Evolutionary conservation across 2,329 filamentous ascomycete species (phyloP), one percentile per base, ranked within the genome.

Genomic region (Scopulariopsis brevicaulis): DNA sequence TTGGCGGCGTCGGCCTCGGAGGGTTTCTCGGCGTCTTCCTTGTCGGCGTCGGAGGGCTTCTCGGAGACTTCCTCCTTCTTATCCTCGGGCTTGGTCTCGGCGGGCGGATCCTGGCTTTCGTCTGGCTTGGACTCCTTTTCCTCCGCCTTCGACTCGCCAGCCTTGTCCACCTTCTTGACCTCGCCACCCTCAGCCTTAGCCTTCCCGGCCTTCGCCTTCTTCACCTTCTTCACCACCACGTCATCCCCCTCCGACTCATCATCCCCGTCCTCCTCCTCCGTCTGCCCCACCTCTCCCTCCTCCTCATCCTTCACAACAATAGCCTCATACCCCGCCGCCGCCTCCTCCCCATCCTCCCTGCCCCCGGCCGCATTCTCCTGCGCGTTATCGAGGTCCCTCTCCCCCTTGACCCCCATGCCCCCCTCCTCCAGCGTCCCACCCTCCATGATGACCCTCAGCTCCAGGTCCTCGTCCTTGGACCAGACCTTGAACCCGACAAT

Each of bases 401-500:
- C 74, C 11, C 80, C 79, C 67, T 81, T 80, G 62, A 77, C 75
- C 51, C 79, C 80, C 78, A 82, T 82, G 59, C 80, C 79, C 46
- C 73, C 76, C 65, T 82, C 78, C 32, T 74, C 69, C 3, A 82
- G 71, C 62, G 76, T 72, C 25, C 77, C 79, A 46, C 78, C 79
- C 64, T 82, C 79, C 68, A 82, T 75, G 22, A 83, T 77, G 14
- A 81, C 76, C 43, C 74, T 72, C n/a, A 83, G 67, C 66, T 81
- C 75, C 2, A 83, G 70, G 35, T 72, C 68, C 52, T 77, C 74
- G 64, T 85, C 79, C 66, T 80, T 82, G 64, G 78, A 79, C 66
- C 85, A 86, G 6, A 86, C 78, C 4, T 81, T 76, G 56, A 86
- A 70, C 0, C 83, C 82, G 0, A 86, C 76, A 20, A 85, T 78